A percentile compares a stretch with the other conserved stretches of the same genome.
These are phyloP conservation scores for Leishmania tarentolae DNA, from an alignment of 208 protist species.

Conservation along the genomic window DNA sequence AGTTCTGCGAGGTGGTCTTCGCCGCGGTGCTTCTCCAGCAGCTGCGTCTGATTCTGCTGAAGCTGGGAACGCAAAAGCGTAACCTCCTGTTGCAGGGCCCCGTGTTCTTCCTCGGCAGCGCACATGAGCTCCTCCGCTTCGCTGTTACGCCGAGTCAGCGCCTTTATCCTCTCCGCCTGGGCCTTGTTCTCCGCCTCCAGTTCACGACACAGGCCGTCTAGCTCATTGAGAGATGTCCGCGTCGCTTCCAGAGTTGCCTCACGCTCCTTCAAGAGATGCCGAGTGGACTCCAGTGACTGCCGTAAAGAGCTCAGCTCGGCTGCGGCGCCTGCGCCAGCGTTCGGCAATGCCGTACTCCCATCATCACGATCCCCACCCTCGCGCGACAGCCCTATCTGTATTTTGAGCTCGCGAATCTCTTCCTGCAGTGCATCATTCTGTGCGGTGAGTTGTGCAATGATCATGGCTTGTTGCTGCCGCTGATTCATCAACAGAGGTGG, in stretches of 20 bases:
- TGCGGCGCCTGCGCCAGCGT: background rate
- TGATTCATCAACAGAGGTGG: constrained; percentile 16
- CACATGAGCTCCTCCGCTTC: constrained; percentile 49
- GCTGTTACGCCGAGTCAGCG: constrained; percentile 34
- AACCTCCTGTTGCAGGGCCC: constrained; percentile 31
- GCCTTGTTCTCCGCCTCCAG: constrained; percentile 62
- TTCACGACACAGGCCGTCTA: constrained; percentile 61
- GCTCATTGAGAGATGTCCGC: constrained; percentile 54
- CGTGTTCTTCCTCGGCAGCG: constrained; percentile 37
- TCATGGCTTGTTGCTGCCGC: constrained; percentile 49
- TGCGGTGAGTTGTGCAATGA: constrained; percentile 61
- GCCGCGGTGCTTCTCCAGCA: constrained; percentile 55
- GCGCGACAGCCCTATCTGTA: constrained; percentile 29
- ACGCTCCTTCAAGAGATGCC: constrained; percentile 40
- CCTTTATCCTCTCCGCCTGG: constrained; percentile 37
- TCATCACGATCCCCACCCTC: background rate
- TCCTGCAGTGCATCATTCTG: constrained; percentile 56
- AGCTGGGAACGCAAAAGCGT: constrained; percentile 52
- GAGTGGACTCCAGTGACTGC: constrained; percentile 15
- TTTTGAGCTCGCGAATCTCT: constrained; percentile 26
- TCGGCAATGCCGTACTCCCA: too few relatives aligned
- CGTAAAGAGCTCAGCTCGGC: constrained; percentile 28
- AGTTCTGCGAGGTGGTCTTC: constrained; percentile 69
- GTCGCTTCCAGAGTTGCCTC: constrained; percentile 40
- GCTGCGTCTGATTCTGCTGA: constrained; percentile 42